Conservation (phyloP, 73 alveolate genomes). For the Stentor roeselii region DNA sequence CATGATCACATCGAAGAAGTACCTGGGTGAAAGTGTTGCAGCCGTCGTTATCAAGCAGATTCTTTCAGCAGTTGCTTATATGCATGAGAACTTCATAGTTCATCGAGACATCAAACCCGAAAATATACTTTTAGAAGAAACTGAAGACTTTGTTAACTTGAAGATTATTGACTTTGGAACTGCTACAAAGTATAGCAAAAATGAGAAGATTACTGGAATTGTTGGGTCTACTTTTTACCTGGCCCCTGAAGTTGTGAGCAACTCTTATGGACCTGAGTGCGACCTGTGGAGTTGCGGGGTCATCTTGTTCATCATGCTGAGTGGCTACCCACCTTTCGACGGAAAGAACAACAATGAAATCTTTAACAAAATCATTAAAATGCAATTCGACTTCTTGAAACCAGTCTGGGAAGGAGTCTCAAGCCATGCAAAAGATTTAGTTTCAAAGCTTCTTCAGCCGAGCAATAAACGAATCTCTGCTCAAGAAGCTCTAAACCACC, state of each 20-base stretch:
- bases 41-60: conserved; percentile 39
- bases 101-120: conserved; percentile 79
- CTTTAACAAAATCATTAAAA: neutral
- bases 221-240: conserved; percentile 28
- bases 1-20: conserved; percentile 19
- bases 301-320: conserved; percentile 23
- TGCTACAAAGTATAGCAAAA: conserved; percentile 33
- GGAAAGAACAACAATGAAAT: conserved; percentile 20
- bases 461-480: no score
- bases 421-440: conserved; percentile 32
- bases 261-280: neutral
- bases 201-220: conserved; percentile 2
- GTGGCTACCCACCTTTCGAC: conserved; percentile 30
- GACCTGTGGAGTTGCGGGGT: conserved; percentile 34
- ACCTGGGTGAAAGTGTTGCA: conserved; percentile 23
- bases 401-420: conserved; percentile 32
- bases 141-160: neutral
- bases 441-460: conserved; percentile 15
- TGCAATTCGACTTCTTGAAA: conserved; percentile 26
- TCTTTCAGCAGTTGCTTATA: conserved; percentile 38
- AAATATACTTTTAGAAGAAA: conserved; percentile 34
- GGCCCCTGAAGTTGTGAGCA: conserved; percentile 28
- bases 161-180: conserved; percentile 35
- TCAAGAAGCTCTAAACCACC: no score
- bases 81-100: conserved; percentile 51